A percentile compares a stretch with the other conserved stretches of the same genome.
Evolutionary conservation across 2,329 filamentous ascomycete genomes (phyloP).

Genomic region (Hypoxylon sp.): DNA sequence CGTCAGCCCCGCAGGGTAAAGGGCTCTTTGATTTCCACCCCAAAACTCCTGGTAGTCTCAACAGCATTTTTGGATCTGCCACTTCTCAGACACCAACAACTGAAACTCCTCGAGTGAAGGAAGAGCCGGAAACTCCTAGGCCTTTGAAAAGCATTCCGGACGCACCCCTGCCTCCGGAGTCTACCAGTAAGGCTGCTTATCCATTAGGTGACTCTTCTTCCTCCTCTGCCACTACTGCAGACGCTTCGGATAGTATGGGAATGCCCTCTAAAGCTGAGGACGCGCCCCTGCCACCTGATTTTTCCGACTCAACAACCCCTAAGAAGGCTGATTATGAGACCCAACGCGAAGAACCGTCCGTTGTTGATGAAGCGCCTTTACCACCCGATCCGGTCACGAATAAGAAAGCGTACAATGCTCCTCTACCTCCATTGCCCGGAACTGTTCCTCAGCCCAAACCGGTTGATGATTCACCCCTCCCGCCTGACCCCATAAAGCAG

Average conservation of each 20-base stretch:
- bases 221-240: conserved; percentile 63
- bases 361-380: conserved; percentile 56
- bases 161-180: conserved; percentile 67
- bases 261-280: conserved; percentile 46
- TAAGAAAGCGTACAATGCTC: conserved; percentile 51
- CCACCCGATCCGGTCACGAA: conserved; percentile 61
- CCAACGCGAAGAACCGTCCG: conserved; percentile 45
- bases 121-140: conserved; percentile 56
- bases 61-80: conserved; percentile 44
- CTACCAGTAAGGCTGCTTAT: conserved; percentile 68
- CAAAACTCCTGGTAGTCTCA: conserved; percentile 45
- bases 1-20: conserved; percentile 53
- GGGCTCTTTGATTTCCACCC: conserved; percentile 57
- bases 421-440: conserved; percentile 48
- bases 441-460: conserved; percentile 45
- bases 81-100: conserved; percentile 43
- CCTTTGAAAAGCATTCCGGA: conserved; percentile 50
- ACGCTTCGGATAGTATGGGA: conserved; percentile 46
- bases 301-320: conserved; percentile 46
- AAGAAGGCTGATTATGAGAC: conserved; percentile 30
- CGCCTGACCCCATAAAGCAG: conserved; percentile 58
- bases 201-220: conserved; percentile 66
- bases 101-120: conserved; percentile 57
- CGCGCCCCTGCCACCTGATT: conserved; percentile 56
- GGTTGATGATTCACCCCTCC: conserved; percentile 58